Evolutionary conservation across 768 basidiomycete genomes (phyloP).

Genomic region (Phlegmacium glaucopus): DNA sequence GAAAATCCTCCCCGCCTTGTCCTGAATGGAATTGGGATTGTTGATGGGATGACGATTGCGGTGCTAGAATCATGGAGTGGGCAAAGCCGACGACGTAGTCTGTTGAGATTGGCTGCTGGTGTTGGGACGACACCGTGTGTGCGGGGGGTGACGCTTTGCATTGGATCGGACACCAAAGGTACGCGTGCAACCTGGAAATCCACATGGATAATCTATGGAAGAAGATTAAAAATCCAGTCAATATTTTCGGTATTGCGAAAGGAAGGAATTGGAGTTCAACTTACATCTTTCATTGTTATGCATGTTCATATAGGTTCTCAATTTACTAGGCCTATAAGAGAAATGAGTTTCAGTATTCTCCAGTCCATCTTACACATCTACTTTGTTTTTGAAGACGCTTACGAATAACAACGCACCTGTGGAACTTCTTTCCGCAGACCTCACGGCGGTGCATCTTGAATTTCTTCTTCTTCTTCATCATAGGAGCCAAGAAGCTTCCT

Average conservation of each 20-base stretch:
- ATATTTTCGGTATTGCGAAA: not conserved
- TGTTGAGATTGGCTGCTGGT: slow-evolving; percentile 4
- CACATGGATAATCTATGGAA: slow-evolving; percentile 49
- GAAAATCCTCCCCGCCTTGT: not conserved
- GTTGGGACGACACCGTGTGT: slow-evolving; percentile 56
- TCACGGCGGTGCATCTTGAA: slow-evolving; percentile 53
- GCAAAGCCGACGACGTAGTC: slow-evolving; percentile 37
- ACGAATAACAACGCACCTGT: slow-evolving; percentile 33
- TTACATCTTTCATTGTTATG: slow-evolving; percentile 51
- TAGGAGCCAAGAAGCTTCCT: not conserved
- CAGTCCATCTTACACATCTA: too few relatives aligned
- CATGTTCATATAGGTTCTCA: slow-evolving; percentile 56
- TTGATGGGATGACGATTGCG: slow-evolving; percentile 5
- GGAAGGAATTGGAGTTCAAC: slow-evolving; percentile 14
- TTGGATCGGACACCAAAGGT: slow-evolving; percentile 79
- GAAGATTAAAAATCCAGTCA: not conserved
- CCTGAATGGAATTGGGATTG: not conserved
- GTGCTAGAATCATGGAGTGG: too few relatives aligned
- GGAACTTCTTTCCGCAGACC: slow-evolving; percentile 52
- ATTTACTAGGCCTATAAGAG: slow-evolving; percentile 46
- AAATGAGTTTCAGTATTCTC: not conserved
- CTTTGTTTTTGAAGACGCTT: not conserved
- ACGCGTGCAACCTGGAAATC: slow-evolving; percentile 57
- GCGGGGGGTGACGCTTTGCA: slow-evolving; percentile 73
- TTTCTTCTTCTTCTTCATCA: slow-evolving; percentile 42